Conservation (phyloP, 148 eudicot species). For the Polygonum maritimum region DNA sequence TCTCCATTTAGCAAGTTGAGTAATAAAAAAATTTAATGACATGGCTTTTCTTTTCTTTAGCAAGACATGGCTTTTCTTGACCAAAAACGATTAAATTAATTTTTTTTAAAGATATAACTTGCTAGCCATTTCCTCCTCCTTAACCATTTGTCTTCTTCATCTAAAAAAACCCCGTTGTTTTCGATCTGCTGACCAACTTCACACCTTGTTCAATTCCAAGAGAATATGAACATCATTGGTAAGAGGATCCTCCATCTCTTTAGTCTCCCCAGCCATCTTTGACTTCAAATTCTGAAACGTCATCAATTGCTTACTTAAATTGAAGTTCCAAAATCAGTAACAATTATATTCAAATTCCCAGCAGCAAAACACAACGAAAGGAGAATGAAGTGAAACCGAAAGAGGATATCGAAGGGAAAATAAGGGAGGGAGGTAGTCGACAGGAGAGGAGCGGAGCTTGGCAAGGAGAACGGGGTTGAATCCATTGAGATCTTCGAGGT, state of each 20-base stretch:
- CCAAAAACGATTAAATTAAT: too few relatives aligned
- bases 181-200: too few relatives aligned
- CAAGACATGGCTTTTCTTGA: too few relatives aligned
- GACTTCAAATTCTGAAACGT: constrained; percentile 69
- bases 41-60: too few relatives aligned
- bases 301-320: constrained; percentile 93
- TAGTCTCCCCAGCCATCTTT: constrained; percentile 66
- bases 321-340: constrained; percentile 7
- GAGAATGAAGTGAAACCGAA: background rate
- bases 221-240: constrained; percentile 81
- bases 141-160: too few relatives aligned
- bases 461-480: constrained; percentile 76
- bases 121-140: too few relatives aligned
- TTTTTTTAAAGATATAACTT: too few relatives aligned
- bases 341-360: background rate
- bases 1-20: too few relatives aligned
- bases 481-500: constrained; percentile 65
- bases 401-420: background rate
- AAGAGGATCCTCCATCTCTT: constrained; percentile 79
- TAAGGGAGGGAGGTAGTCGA: constrained; percentile 86
- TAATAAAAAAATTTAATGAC: too few relatives aligned
- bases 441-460: constrained; percentile 66
- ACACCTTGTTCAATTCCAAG: constrained; percentile 69
- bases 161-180: too few relatives aligned
- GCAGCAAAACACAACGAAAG: background rate